Base-by-base conservation (phyloP, 768 basidiomycete species). In the Agrocybe praecox region DNA sequence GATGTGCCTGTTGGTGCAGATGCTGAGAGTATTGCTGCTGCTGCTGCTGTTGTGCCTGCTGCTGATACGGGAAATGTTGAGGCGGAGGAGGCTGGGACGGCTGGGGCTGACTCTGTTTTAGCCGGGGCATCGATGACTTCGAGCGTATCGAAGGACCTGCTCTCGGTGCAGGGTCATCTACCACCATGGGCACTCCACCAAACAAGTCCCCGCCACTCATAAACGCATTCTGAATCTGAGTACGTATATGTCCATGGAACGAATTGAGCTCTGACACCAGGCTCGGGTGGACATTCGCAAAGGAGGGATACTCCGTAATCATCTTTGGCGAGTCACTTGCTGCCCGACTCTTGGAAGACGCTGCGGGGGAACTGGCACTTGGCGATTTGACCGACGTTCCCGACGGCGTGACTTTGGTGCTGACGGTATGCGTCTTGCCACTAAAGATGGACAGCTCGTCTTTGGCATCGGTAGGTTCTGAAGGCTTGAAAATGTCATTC, bases 401-500 rank as follows among this genome's bases (percentile, higher is more conserved):
- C 40, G 62, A 15, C 64, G 46, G 52, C 7, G 66, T 62, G 6
- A 74, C 64, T 55, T 81, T 83, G 0, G 83, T 85, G 9, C 75
- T 73, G 21, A 90, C 74, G 0, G 83, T 88, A 57, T 88, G 82
- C 10, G 85, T 89, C 63, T 84, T 82, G n/a, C 90, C 90, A 48
- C 88, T 84, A 68, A 91, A 91, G 22, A 91, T 88, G 6, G 84
- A 81, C 21, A 92, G 71, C 64, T 90, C 89, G 65, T 91, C 89
- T 53, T 84, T 80, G n/a, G 73, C 69, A 36, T 79, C 80, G 22
- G 73, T 71, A 11, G 67, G 59, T 12, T 72, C 59, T 0, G 85
- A 81, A 9, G 80, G 74, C 19, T 77, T 73, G 68, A 90, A 89
- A 24, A 88, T 87, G 69, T 88, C 85, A 60, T 77, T 78, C 15